Percentiles rank a stretch among this genome's conserved stretches.
Conservation (phyloP, 345 rosid species). For the Abelmoschus esculentus region DNA sequence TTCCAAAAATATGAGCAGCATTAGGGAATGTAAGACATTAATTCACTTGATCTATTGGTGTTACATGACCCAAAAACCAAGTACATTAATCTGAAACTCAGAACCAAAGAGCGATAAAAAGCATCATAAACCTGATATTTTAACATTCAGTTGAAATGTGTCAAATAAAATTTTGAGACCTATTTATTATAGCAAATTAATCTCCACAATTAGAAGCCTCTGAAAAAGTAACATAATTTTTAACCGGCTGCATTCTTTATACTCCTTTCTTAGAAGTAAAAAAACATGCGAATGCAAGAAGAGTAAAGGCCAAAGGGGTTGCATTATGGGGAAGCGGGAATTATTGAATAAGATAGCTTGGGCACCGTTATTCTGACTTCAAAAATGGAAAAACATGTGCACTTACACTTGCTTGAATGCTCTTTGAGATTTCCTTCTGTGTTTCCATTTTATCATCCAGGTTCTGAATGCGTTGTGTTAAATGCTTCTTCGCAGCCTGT, state of each 20-base stretch:
- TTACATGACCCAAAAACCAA: neutral
- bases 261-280: neutral
- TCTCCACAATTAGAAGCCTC: neutral
- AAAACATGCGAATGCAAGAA: neutral
- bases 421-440: conserved; percentile 68
- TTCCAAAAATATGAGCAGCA: conserved; percentile 9
- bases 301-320: neutral
- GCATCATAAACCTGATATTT: neutral
- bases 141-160: neutral
- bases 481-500: conserved; percentile 77
- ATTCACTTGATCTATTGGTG: neutral
- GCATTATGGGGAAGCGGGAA: neutral
- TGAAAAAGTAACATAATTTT: neutral
- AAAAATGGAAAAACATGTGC: neutral
- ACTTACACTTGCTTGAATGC: conserved; percentile 57
- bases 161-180: neutral
- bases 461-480: conserved; percentile 64
- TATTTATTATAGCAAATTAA: neutral
- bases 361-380: neutral
- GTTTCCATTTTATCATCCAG: conserved; percentile 74
- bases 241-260: neutral
- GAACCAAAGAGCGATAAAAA: neutral
- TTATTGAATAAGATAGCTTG: neutral
- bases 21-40: neutral
- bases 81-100: neutral